Evolutionary conservation across 371 early-diverging fungal species (phyloP), one percentile per base, ranked within the genome.

Genomic region (Dinochytrium kinnereticum): DNA sequence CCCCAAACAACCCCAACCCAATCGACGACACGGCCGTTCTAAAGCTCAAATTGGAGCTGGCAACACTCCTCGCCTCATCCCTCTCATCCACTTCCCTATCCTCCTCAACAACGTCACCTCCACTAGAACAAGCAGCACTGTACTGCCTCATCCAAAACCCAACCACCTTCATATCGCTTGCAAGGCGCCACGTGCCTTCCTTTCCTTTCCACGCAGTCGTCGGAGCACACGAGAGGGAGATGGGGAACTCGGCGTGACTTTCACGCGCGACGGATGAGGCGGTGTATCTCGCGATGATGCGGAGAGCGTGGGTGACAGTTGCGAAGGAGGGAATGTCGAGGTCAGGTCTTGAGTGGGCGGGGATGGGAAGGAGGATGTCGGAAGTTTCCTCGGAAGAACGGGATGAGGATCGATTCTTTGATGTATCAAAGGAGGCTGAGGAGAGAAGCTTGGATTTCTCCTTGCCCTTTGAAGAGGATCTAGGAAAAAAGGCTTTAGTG

Each of bases 281-380:
- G 55, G 55, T 53, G 61, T 61, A 61, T 31, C 61, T 30, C 34
- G 61, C 61, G 5, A 61, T 34, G 34, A 61, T 37, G 61, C 61
- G 61, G 36, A 61, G 61, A 37, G 61, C 61, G 36, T 61, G 61
- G 5, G 55, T 21, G 36, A 37, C 61, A 24, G 10, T 33, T 3
- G 61, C 61, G 36, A 37, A 13, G 24, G 10, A 34, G 34, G 61
- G 61, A 37, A 34, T 31, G 34, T 33, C 15, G 34, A 34, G 30
- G 36, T 61, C 36, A 7, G 34, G 36, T 31, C 61, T 30, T 30
- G 61, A 10, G 36, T 61, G 30, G 34, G 61, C 15, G 61, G 61
- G 61, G 26, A 61, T 31, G 61, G 61, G 36, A 10, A 61, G 30
- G 30, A 33, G 37, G 34, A 61, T 7, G 28, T 61, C 61, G 61